Base-by-base conservation (phyloP, 345 rosid genomes). In the Populus tremula region DNA sequence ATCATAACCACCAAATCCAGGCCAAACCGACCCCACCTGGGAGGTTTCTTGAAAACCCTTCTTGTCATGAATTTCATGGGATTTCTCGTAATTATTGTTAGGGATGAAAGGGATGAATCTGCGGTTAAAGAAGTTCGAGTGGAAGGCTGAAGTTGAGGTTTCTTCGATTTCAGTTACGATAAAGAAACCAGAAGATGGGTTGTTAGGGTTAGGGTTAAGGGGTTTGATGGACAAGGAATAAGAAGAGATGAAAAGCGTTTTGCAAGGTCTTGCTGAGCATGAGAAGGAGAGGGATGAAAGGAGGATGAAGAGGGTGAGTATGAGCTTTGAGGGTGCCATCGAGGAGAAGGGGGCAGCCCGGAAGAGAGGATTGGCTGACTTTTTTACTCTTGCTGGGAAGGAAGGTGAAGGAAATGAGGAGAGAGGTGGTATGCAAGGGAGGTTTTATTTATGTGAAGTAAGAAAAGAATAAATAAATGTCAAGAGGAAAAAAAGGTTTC, bases 161-260 rank as follows among this genome's bases (percentile, higher is more conserved):
- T 84, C 94, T 65, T 85, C 85, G 82, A 88, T 87, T 74, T 86
- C 87, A 18, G 96, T 82, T 87, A 94, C 88, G 73, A 92, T 84
- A 50, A 90, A 80, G 85, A 84, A 84, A 38, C 90, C 84, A 18
- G 89, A 70, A 20, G 92, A 81, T 70, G 83, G 59, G 78, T 79
- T 29, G 86, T 81, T 81, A 27, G 81, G 86, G 79, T 79, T 84
- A 69, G 88, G 68, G 77, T 66, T 33, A 47, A 69, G 81, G 61
- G 94, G 92, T 56, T 85, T 82, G 82, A 92, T 72, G 79, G 96
- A 85, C 81, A 92, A 76, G 79, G 97, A 80, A 80, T 91, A 94
- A 25, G 97, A 87, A 47, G 95, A 86, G 85, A 91, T 85, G 80
- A 89, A 61, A 69, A 84, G 79, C 71, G 87, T 73, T 68, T 84